A percentile compares a stretch with the other conserved stretches of the same genome.
These are phyloP conservation scores for Crinitomyces ghanaensis DNA, from an alignment of 805 yeast genomes.

Conservation along the genomic window DNA sequence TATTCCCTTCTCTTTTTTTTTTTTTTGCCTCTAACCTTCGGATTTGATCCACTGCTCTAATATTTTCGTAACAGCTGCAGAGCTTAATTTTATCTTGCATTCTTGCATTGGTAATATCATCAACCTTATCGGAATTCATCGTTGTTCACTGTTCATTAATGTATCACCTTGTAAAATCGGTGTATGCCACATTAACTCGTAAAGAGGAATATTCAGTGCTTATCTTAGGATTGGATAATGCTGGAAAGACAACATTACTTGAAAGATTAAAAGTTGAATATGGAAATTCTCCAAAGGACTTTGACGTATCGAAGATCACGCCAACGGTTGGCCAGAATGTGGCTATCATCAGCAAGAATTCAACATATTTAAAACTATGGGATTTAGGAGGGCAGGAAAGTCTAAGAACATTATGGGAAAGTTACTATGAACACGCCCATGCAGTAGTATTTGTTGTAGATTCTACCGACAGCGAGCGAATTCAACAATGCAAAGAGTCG, in stretches of 20 bases:
- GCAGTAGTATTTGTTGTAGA: slow-evolving; percentile 90
- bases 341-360: slow-evolving; percentile 31
- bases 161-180: slow-evolving; percentile 58
- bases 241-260: slow-evolving; percentile 82
- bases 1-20: too few relatives aligned
- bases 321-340: slow-evolving; percentile 94
- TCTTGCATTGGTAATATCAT: too few relatives aligned
- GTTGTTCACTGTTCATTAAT: too few relatives aligned
- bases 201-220: slow-evolving; percentile 62
- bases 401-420: slow-evolving; percentile 76
- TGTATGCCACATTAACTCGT: slow-evolving; percentile 46
- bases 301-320: slow-evolving; percentile 50
- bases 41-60: too few relatives aligned
- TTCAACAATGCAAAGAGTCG: slow-evolving; percentile 70
- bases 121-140: too few relatives aligned
- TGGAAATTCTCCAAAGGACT: slow-evolving; percentile 26
- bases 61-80: too few relatives aligned
- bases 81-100: too few relatives aligned
- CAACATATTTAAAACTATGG: slow-evolving; percentile 63
- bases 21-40: too few relatives aligned
- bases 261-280: slow-evolving; percentile 53
- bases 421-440: slow-evolving; percentile 76
- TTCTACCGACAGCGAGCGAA: slow-evolving; percentile 71
- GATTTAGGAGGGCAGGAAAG: slow-evolving; percentile 92
- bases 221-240: slow-evolving; percentile 86